phyloP scores from a whole-genome alignment of 306 rosid species.

The Begonia fuchsioides region DNA sequence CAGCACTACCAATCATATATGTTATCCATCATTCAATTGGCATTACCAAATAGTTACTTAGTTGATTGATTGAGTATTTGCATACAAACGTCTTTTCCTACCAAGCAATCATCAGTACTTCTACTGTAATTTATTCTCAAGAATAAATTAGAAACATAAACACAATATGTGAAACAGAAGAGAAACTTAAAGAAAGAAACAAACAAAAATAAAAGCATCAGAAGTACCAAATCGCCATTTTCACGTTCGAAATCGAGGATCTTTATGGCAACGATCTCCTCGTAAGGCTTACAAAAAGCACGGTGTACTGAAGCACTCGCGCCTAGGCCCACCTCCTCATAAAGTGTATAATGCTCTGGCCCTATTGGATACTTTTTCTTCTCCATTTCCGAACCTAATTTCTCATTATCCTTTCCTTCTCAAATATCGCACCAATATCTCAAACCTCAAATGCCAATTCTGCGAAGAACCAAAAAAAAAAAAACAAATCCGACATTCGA shows the following conservation, averaged over 20 bases:
- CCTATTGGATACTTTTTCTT: conserved; percentile 80
- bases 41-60: too few relatives aligned
- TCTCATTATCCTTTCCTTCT: neutral
- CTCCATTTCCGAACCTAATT: conserved; percentile 21
- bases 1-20: too few relatives aligned
- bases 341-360: conserved; percentile 36
- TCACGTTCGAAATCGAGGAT: conserved; percentile 84
- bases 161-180: neutral
- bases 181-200: too few relatives aligned
- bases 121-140: neutral
- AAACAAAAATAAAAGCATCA: too few relatives aligned
- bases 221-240: conserved; percentile 62
- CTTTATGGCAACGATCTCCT: conserved; percentile 70
- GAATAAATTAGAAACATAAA: neutral
- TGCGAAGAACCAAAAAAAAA: too few relatives aligned
- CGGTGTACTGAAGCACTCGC: conserved; percentile 76
- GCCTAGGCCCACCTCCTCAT: conserved; percentile 75
- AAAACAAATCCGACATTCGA: too few relatives aligned
- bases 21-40: too few relatives aligned
- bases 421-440: too few relatives aligned
- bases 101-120: too few relatives aligned
- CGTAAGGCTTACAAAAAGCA: conserved; percentile 41
- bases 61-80: too few relatives aligned
- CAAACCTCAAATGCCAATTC: too few relatives aligned
- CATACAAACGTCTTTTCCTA: too few relatives aligned